Percentiles rank a stretch among this genome's conserved stretches.
Evolutionary conservation across 2,329 filamentous ascomycete species (phyloP).

Genomic region (Diplodia mutila): DNA sequence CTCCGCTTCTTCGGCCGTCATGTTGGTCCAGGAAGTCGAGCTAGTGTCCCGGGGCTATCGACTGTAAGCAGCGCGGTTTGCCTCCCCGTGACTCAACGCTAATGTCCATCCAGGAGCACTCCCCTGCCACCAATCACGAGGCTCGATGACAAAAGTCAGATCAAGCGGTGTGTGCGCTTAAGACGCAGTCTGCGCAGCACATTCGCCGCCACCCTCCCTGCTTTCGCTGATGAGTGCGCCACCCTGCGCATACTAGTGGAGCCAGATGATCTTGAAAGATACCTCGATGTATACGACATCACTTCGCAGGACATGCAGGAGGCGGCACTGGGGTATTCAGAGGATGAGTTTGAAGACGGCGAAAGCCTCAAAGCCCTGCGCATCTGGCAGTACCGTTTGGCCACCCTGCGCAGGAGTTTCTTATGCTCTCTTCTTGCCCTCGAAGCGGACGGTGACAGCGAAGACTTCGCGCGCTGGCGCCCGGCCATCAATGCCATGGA

Average conservation of each 20-base stretch:
- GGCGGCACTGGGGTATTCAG: constrained; percentile 58
- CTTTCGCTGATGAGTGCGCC: constrained; percentile 71
- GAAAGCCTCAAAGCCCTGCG: constrained; percentile 81
- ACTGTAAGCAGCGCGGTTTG: constrained; percentile 59
- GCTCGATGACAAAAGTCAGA: constrained; percentile 80
- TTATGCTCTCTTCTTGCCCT: constrained; percentile 88
- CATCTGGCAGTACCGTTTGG: constrained; percentile 67
- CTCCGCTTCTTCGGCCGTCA: constrained; percentile 73
- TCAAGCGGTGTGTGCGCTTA: constrained; percentile 76
- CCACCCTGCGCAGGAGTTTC: constrained; percentile 80
- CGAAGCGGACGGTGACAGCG: constrained; percentile 76
- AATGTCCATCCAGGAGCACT: constrained; percentile 65
- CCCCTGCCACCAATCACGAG: constrained; percentile 91
- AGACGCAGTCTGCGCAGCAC: constrained; percentile 74
- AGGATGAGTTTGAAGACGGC: constrained; percentile 71
- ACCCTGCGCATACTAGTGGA: constrained; percentile 74
- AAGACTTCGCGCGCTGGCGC: constrained; percentile 79
- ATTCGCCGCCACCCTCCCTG: constrained; percentile 70
- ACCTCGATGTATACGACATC: constrained; percentile 72
- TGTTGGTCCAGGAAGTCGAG: constrained; percentile 92
- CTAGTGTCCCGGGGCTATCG: constrained; percentile 88
- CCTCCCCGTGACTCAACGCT: constrained; percentile 31
- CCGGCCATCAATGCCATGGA: constrained; percentile 76
- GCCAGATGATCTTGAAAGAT: constrained; percentile 83
- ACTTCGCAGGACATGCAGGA: constrained; percentile 52